A percentile compares a stretch with the other conserved stretches of the same genome.
phyloP scores from a whole-genome alignment of 2,329 filamentous ascomycete genomes.

The Penicillium palitans region DNA sequence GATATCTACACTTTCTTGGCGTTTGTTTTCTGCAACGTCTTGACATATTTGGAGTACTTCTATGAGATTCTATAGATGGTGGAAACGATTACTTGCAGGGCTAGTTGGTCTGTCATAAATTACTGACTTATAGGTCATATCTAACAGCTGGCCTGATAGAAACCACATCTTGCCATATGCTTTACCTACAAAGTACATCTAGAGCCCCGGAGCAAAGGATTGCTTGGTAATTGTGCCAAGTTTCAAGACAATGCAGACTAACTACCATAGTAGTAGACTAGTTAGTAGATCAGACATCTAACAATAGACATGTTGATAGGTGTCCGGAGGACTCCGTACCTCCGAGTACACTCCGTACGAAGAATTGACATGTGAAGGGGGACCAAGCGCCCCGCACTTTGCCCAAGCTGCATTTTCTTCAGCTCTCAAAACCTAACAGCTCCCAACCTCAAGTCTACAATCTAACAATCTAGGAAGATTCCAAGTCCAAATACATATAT shows the following conservation, averaged over 20 bases:
- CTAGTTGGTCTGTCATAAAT: neutral
- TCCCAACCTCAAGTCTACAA: neutral
- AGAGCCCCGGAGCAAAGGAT: neutral
- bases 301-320: neutral
- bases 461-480: neutral
- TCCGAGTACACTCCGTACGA: neutral
- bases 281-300: neutral
- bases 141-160: neutral
- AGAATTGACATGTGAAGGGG: neutral
- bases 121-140: neutral
- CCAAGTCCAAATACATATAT: neutral
- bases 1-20: constrained; percentile 4
- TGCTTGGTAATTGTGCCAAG: neutral
- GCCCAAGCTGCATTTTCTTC: neutral
- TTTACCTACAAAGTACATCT: neutral
- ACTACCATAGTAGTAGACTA: neutral
- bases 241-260: neutral
- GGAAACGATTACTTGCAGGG: too few relatives aligned
- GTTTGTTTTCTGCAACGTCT: neutral
- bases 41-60: neutral
- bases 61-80: neutral
- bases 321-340: neutral
- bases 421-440: neutral
- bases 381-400: neutral
- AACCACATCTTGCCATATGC: too few relatives aligned